phyloP scores from a whole-genome alignment of 257 asterid genomes.

The Solanum tarijense region DNA sequence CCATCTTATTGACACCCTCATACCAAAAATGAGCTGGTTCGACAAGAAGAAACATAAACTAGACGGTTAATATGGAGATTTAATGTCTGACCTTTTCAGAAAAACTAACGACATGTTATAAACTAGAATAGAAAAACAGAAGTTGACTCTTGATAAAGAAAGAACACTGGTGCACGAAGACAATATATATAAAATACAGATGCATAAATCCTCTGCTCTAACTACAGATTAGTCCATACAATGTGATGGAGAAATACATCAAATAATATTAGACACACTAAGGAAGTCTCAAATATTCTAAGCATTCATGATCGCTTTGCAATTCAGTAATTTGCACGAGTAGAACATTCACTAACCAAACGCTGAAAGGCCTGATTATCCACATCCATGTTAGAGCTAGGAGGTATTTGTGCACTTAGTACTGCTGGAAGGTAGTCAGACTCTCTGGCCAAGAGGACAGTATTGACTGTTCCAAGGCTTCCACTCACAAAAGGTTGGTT shows the following conservation, averaged over 20 bases:
- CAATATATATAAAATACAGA: neutral
- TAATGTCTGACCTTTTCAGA: neutral
- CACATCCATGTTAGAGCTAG: slow-evolving; percentile 80
- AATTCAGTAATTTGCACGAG: neutral
- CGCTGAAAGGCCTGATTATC: slow-evolving; percentile 74
- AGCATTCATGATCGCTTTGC: neutral
- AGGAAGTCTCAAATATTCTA: neutral
- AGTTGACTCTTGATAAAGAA: neutral
- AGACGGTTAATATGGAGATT: neutral
- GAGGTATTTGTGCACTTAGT: slow-evolving; percentile 42
- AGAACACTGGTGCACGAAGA: neutral
- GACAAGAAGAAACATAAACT: neutral
- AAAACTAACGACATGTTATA: neutral
- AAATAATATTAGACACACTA: neutral
- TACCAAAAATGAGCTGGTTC: neutral
- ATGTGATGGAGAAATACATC: neutral
- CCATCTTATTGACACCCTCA: neutral
- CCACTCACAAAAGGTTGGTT: slow-evolving; percentile 58
- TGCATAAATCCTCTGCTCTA: neutral
- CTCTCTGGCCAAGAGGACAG: slow-evolving; percentile 59
- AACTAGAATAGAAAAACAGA: neutral
- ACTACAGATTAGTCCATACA: neutral
- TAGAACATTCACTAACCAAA: slow-evolving; percentile 36
- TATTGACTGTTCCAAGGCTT: slow-evolving; percentile 72
- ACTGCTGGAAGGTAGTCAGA: slow-evolving; percentile 39